Conservation (phyloP, 345 rosid species). For the Brassica napus region DNA sequence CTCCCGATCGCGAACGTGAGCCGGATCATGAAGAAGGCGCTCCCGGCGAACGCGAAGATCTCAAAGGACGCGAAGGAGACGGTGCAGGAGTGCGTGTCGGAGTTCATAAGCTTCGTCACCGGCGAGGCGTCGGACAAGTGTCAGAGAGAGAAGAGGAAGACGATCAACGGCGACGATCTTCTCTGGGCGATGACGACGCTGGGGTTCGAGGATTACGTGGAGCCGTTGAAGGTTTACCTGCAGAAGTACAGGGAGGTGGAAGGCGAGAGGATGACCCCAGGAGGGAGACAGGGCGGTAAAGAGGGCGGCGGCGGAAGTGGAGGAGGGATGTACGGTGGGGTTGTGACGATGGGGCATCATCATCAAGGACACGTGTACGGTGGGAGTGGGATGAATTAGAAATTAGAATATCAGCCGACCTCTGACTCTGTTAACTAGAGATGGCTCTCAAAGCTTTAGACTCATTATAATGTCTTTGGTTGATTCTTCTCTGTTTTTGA, state of each 20-base stretch:
- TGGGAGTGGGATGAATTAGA: conserved; percentile 40
- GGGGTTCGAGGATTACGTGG: conserved; percentile 77
- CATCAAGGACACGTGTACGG: conserved; percentile 53
- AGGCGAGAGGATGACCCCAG: conserved; percentile 52
- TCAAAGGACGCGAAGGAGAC: conserved; percentile 78
- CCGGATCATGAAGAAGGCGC: conserved; percentile 73
- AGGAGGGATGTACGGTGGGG: conserved; percentile 55
- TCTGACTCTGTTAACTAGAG: conserved; percentile 21
- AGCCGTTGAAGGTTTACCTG: conserved; percentile 62
- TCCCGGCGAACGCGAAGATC: conserved; percentile 74
- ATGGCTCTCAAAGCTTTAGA: conserved; percentile 23
- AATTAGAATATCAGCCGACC: conserved; percentile 24
- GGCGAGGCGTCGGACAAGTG: conserved; percentile 85
- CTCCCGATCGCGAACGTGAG: conserved; percentile 75
- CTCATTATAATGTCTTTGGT: not conserved
- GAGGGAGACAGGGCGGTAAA: conserved; percentile 43
- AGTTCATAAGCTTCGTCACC: conserved; percentile 73
- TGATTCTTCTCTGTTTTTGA: not conserved
- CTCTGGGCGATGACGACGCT: conserved; percentile 81
- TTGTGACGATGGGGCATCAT: conserved; percentile 59
- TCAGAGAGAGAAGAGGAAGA: conserved; percentile 69
- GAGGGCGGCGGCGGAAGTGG: conserved; percentile 50
- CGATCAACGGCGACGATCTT: conserved; percentile 75
- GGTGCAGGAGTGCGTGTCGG: conserved; percentile 77
- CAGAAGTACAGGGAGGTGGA: conserved; percentile 75